Evolutionary conservation across 768 basidiomycete species (phyloP), one percentile per base, ranked within the genome.

Genomic region (Tephrocybe sp.): DNA sequence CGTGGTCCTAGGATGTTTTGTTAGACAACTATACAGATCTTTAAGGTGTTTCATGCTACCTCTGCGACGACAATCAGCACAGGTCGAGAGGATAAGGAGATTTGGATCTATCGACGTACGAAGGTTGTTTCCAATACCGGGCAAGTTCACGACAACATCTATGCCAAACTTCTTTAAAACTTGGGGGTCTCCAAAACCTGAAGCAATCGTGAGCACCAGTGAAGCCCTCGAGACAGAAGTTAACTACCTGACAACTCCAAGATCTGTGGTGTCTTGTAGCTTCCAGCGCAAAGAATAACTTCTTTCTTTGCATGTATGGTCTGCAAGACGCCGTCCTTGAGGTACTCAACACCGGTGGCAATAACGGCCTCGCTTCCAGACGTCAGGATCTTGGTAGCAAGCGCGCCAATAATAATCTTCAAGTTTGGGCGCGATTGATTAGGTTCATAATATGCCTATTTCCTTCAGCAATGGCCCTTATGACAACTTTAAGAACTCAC

Each of bases 221-320:
- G 18, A 7, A n/a, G 1, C 19, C 5, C 9, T 9, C 19, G n/a
- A 2, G 1, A n/a, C 3, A 9, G 3, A 19, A 2, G 15, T 7
- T n/a, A 12, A 34, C 37, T 21, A 57, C 55, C 55, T 2, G 52
- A 57, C 5, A 57, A 25, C 41, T 57, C 55, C 26, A 57, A 24
- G 12, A 57, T 26, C 40, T 53, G 52, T 7, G 55, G 50, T 1
- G 55, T 52, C 12, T 42, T 39, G 51, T 49, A 52, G 2, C 24
- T 39, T 25, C 55, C 56, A 19, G 49, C 47, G 13, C 43, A 19
- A 5, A 57, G 9, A 1, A 57, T 45, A 9, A 57, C 47, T 25
- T 57, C 56, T 26, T 34, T 49, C 5, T 32, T 42, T 0, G 47
- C 50, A 4, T n/a, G 13, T 8, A 57, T 19, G 5, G 22, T 41